Conservation (phyloP, 768 basidiomycete species). For the Xerocomellus dryophilus region DNA sequence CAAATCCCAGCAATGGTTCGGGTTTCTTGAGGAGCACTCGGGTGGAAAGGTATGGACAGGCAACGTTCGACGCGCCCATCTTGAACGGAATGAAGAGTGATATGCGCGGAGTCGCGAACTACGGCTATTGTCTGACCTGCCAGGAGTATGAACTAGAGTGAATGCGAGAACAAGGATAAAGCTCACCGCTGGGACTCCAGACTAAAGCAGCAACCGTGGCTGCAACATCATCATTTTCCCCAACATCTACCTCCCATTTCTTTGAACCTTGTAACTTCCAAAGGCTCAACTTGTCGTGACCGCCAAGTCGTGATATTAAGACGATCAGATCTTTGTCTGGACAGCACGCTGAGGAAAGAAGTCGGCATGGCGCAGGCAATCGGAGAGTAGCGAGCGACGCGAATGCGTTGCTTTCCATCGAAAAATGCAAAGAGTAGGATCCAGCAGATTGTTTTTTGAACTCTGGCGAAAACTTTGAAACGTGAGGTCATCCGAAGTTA, state of each 20-base stretch:
- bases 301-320: slow-evolving; percentile 63
- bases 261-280: slow-evolving; percentile 81
- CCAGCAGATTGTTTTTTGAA: neutral
- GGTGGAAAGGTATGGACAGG: slow-evolving; percentile 36
- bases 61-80: slow-evolving; percentile 59
- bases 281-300: slow-evolving; percentile 66
- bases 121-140: slow-evolving; percentile 70
- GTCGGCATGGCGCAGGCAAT: slow-evolving; percentile 54
- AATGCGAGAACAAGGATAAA: neutral
- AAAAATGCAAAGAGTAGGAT: neutral
- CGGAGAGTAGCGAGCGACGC: slow-evolving; percentile 52
- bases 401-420: slow-evolving; percentile 50
- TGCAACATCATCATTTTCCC: slow-evolving; percentile 40
- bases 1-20: slow-evolving; percentile 52
- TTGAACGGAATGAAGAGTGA: slow-evolving; percentile 76
- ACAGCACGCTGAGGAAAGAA: slow-evolving; percentile 68
- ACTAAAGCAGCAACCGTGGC: slow-evolving; percentile 56
- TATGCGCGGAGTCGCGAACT: slow-evolving; percentile 61
- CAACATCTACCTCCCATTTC: slow-evolving; percentile 81
- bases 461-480: slow-evolving; percentile 7
- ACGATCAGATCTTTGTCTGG: slow-evolving; percentile 81
- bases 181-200: slow-evolving; percentile 82
- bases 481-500: slow-evolving; percentile 19
- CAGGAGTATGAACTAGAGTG: neutral
- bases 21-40: slow-evolving; percentile 12